These are phyloP conservation scores for Irineochytrium annulatum DNA, from an alignment of 192 early-diverging fungal genomes.

Conservation along the genomic window DNA sequence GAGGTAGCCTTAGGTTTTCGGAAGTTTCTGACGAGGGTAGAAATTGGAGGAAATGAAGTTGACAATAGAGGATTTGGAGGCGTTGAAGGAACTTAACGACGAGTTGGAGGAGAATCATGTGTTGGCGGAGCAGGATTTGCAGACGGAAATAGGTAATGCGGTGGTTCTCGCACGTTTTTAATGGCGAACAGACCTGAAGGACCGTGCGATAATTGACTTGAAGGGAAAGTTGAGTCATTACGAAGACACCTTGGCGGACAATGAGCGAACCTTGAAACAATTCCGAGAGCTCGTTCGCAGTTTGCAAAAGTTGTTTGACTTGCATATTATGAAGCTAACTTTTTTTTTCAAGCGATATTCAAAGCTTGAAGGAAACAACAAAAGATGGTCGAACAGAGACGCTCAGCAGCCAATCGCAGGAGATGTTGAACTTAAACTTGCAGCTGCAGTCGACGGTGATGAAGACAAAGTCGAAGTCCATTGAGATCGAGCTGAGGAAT, in stretches of 20 bases:
- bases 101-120: constrained; percentile 92
- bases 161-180: constrained; percentile 5
- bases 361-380: constrained; percentile 17
- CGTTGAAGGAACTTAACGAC: constrained; percentile 83
- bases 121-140: constrained; percentile 79
- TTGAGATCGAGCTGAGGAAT: constrained; percentile 86
- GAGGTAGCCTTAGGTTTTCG: constrained; percentile 36
- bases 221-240: constrained; percentile 52
- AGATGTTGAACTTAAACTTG: constrained; percentile 74
- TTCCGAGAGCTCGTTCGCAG: constrained; percentile 76
- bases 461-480: constrained; percentile 81
- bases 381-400: constrained; percentile 26
- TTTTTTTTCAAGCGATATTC: constrained; percentile 54
- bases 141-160: constrained; percentile 67
- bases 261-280: constrained; percentile 77
- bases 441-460: constrained; percentile 75
- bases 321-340: neutral
- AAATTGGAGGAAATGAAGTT: constrained; percentile 76
- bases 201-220: constrained; percentile 61
- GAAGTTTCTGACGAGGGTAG: constrained; percentile 25
- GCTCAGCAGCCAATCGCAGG: constrained; percentile 45
- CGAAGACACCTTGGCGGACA: constrained; percentile 81
- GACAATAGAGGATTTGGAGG: constrained; percentile 82
- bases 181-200: constrained; percentile 60
- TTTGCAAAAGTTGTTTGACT: constrained; percentile 58